Evolutionary conservation across 176 grass and related monocot species (phyloP), one percentile per base, ranked within the genome.

Genomic region (Alloteropsis semialata): DNA sequence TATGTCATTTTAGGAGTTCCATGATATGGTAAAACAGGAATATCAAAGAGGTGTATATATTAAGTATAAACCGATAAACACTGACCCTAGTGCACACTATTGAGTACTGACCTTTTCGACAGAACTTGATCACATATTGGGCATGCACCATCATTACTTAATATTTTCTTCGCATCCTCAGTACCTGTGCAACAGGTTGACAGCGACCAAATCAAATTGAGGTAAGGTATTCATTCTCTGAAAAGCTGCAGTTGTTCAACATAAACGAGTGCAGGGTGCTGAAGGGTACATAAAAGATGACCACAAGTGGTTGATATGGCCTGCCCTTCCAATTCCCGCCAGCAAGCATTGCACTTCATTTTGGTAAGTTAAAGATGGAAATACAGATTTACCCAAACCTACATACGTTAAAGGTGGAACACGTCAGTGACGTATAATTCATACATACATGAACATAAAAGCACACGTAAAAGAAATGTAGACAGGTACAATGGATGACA

Each of bases 331-430:
- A 97, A 82, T 45, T 97, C 92, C 67, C 74, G 74, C 92, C 92
- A 97, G 77, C 92, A 97, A 91, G 92, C 92, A 70, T 97, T 97
- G 74, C 95, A 97, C 81, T 93, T 97, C 95, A 97, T 97, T 58
- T 69, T 83, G 68, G 54, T 60, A 44, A 61, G 15, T 60, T 60
- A 29, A 29, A 60, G 36, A 60, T 41, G 18, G 4, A 8, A 44
- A 61, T 44, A 61, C 15, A 60, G 15, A 60, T 24, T 60, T 61
- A 5, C 27, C 37, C n/a, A 77, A 59, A 77, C 17, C 54, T 60
- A 18, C 38, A 61, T 30, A 44, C 3, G 3, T 59, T 16, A 44
- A 42, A 61, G 27, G 37, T 76, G 74, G 61, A 42, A 61, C 19
- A 25, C 16, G n/a, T 56, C 16, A 56, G 36, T 69, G 77, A 53